phyloP scores from a whole-genome alignment of 2,329 filamentous ascomycete species.

The Hysterium pulicare region DNA sequence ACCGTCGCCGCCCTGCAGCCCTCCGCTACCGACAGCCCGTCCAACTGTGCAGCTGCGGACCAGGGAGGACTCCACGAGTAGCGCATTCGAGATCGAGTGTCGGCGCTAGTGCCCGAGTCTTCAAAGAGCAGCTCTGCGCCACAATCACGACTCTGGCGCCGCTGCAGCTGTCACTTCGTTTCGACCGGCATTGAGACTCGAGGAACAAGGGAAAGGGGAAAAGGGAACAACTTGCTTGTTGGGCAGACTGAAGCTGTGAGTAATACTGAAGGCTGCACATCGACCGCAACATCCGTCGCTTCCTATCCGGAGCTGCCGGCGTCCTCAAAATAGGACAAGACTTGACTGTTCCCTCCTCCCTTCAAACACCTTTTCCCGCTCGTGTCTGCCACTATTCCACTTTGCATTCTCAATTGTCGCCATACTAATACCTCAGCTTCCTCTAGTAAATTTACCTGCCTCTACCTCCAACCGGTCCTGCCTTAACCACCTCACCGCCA shows the following conservation, averaged over 20 bases:
- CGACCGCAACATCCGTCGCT: constrained; percentile 20
- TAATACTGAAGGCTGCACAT: constrained; percentile 9
- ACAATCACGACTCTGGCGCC: neutral
- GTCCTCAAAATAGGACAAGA: constrained; percentile 8
- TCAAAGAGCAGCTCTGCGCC: neutral
- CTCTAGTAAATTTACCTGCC: neutral
- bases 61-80: no score
- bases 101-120: neutral
- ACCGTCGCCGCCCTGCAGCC: neutral
- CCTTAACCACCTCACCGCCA: constrained; percentile 2
- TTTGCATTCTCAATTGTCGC: neutral
- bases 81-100: no score
- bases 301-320: constrained; percentile 24
- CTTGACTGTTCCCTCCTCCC: neutral
- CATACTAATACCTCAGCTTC: neutral
- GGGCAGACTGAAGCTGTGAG: constrained; percentile 10
- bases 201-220: neutral
- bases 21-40: neutral
- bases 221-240: neutral
- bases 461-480: neutral
- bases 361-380: neutral
- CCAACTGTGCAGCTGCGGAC: no score
- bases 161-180: neutral
- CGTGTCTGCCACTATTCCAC: neutral
- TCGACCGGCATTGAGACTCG: constrained; percentile 8